These are phyloP conservation scores for Cyamopsis tetragonoloba DNA, from an alignment of 306 rosid species.

Conservation along the genomic window DNA sequence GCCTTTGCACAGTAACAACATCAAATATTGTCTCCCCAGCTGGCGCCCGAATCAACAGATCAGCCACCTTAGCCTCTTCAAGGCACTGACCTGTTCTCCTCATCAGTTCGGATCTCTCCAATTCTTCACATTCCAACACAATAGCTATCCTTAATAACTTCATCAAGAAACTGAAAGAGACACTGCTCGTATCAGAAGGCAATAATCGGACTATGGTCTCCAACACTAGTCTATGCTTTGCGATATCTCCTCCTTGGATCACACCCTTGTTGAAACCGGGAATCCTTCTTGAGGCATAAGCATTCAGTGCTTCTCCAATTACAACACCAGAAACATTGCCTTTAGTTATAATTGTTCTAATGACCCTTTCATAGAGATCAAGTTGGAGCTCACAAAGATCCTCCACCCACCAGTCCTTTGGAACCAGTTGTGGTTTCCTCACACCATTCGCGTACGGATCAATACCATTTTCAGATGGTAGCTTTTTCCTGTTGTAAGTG, in stretches of 20 bases:
- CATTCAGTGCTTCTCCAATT: slow-evolving; percentile 80
- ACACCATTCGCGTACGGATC: slow-evolving; percentile 69
- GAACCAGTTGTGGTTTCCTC: slow-evolving; percentile 68
- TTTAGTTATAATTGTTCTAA: slow-evolving; percentile 52
- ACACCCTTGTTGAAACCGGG: slow-evolving; percentile 64
- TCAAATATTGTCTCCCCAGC: slow-evolving; percentile 46
- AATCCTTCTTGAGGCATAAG: slow-evolving; percentile 64
- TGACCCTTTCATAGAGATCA: slow-evolving; percentile 67
- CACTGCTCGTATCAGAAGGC: slow-evolving; percentile 51
- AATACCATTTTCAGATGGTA: slow-evolving; percentile 66
- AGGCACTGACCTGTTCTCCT: slow-evolving; percentile 69
- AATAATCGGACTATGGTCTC: slow-evolving; percentile 62
- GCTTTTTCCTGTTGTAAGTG: slow-evolving; percentile 77
- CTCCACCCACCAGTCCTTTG: slow-evolving; percentile 98
- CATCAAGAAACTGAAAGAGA: slow-evolving; percentile 61
- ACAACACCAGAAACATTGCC: slow-evolving; percentile 54
- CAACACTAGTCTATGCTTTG: slow-evolving; percentile 50
- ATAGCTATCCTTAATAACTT: slow-evolving; percentile 58
- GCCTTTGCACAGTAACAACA: slow-evolving; percentile 62
- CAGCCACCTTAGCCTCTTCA: slow-evolving; percentile 71
- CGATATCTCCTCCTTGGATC: slow-evolving; percentile 59
- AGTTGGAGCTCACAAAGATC: slow-evolving; percentile 89
- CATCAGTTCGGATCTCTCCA: slow-evolving; percentile 51
- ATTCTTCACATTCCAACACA: slow-evolving; percentile 55
- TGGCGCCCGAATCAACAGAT: slow-evolving; percentile 55